Base-by-base conservation (phyloP, 805 yeast genomes). In the Blastobotrys chiropterorum region DNA sequence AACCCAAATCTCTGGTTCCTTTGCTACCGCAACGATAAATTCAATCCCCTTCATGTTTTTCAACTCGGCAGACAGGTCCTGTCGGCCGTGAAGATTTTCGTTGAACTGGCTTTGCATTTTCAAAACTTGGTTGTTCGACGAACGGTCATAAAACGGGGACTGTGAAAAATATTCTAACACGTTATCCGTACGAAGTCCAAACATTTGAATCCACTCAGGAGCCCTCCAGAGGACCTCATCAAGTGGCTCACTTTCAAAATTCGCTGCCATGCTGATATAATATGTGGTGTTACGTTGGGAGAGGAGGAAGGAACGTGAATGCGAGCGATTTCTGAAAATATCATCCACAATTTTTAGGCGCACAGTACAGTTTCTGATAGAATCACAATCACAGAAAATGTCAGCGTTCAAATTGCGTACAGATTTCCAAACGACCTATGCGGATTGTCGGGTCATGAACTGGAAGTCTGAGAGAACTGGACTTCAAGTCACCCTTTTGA, bases 141-240 rank as follows among this genome's bases (percentile, higher is more conserved):
- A 82, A 58, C 97, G 78, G 65, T 92, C 97, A 65, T 86, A 94
- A 70, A 92, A 95, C 1, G 99, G 99, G 2, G 96, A 87, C 60
- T 88, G 87, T 2, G 97, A 75, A 63, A 94, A 90, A 69, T 94
- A 94, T 54, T 94, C 98, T 17, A 94, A 76, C 1, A 94, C 97
- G 64, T 90, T 94, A 49, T 83, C 95, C 0, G 95, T 86, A 44
- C 90, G 77, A 20, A 94, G 77, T 3, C 72, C 97, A 65, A 82
- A 83, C 49, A 83, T 79, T 65, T 90, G 96, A 57, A 94, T 89
- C 95, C 97, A 94, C 67, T 94, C 99, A 0, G 99, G 98, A 2
- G 94, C 85, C 58, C 90, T 81, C 99, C 99, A 94, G 67, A 90
- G 98, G 42, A 94, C 76, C 62, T 92, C 97, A 64, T 90, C 97